Percentiles rank a stretch among this genome's conserved stretches.
Conservation (phyloP, 2,329 filamentous ascomycete species). For the Nemania serpens region DNA sequence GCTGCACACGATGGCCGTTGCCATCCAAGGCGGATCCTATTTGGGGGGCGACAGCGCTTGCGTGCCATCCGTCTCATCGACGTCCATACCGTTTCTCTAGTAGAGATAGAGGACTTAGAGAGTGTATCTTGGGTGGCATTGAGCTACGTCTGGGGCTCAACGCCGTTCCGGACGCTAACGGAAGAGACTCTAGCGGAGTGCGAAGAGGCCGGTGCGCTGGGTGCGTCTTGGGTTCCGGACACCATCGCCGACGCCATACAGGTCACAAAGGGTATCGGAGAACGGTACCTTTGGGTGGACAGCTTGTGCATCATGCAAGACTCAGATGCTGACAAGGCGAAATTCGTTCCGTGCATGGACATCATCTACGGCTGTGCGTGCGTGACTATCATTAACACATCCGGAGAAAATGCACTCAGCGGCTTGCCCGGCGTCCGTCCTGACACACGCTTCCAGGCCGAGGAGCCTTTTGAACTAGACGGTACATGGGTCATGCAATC, state of each 20-base stretch:
- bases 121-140: neutral
- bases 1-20: neutral
- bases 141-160: slow-evolving; percentile 6
- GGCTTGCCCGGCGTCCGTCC: slow-evolving; percentile 1
- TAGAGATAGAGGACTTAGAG: neutral
- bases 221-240: neutral
- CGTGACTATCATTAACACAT: neutral
- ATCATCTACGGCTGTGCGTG: neutral
- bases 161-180: neutral
- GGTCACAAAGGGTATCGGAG: neutral
- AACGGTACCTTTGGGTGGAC: slow-evolving; percentile 7
- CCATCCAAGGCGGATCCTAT: neutral
- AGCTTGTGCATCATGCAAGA: neutral
- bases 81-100: neutral
- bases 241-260: slow-evolving; percentile 3
- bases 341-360: neutral
- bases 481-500: neutral
- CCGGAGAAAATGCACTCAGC: neutral
- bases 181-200: neutral
- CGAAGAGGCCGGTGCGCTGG: neutral
- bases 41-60: neutral
- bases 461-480: slow-evolving; percentile 4
- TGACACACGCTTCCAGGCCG: neutral
- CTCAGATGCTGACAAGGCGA: neutral
- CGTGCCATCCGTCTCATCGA: neutral